phyloP scores from a whole-genome alignment of 2,329 filamentous ascomycete species.

The Aspergillus fischeri region DNA sequence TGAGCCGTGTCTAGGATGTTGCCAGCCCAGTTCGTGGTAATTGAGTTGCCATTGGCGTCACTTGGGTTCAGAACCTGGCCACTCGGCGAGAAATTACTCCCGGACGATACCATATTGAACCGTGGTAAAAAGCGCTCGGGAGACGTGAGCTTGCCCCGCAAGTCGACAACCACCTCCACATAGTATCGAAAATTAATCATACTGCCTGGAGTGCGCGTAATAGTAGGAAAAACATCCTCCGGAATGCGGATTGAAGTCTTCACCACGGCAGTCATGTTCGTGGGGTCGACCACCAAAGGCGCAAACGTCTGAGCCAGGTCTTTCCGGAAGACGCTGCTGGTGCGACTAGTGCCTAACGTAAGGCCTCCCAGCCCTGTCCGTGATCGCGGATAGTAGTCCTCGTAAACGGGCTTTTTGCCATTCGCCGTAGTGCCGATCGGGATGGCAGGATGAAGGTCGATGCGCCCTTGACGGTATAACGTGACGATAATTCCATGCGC shows the following conservation, averaged over 20 bases:
- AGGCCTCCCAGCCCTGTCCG: conserved; percentile 81
- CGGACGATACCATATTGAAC: conserved; percentile 47
- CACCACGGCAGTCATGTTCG: conserved; percentile 70
- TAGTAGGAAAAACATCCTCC: conserved; percentile 88
- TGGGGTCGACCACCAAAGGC: conserved; percentile 82
- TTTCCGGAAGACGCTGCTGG: conserved; percentile 90
- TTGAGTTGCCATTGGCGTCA: conserved; percentile 30
- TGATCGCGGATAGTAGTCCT: conserved; percentile 83
- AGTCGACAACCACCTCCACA: conserved; percentile 85
- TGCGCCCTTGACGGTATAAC: conserved; percentile 82
- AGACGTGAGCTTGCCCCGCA: conserved; percentile 79
- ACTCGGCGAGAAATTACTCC: conserved; percentile 42
- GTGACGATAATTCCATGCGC: conserved; percentile 91
- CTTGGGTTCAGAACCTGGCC: conserved; percentile 31
- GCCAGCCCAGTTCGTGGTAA: conserved; percentile 44
- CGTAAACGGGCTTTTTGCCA: conserved; percentile 66
- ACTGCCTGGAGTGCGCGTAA: conserved; percentile 79
- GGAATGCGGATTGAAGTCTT: conserved; percentile 82
- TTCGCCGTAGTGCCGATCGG: conserved; percentile 59
- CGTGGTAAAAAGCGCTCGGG: conserved; percentile 63
- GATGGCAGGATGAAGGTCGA: conserved; percentile 70
- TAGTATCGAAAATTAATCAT: conserved; percentile 97
- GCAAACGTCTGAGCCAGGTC: conserved; percentile 86
- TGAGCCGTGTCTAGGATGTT: conserved; percentile 84
- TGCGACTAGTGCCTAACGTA: conserved; percentile 78